Base-by-base conservation (phyloP, 1,284 basidiomycete species). In the Cystobasidium sp. region DNA sequence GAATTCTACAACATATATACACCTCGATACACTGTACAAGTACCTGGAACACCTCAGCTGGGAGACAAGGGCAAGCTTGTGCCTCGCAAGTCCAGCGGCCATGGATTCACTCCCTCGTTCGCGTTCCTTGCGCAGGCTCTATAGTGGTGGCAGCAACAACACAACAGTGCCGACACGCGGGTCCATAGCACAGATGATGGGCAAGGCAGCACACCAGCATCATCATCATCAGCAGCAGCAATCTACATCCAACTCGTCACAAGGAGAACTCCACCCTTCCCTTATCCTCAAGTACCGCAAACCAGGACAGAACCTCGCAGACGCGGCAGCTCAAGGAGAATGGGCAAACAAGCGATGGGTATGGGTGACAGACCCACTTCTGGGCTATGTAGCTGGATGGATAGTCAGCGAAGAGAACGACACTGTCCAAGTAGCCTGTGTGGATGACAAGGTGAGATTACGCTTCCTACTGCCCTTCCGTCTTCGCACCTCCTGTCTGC, bases 311-410 rank as follows among this genome's bases (percentile, higher is more conserved):
- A 75, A 63, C 43, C 73, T 78, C 53, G 68, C 77, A 24, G 80
- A 80, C 63, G 80, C 80, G 16, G 80, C 79, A 12, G 79, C 79
- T 22, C 80, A 81, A 16, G 81, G 81, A 46, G 72, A 74, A 68
- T 74, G 72, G 72, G 67, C 65, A 53, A 59, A 80, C 74, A 81
- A 82, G 77, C 82, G 81, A 67, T 83, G 83, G 78, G 94, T 97
- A 2, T 97, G 94, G 94, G 90, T 95, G 31, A 93, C 93, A 0
- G 93, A 96, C 82, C 88, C 90, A 77, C 88, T 87, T 81, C 90
- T 93, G 76, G 94, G 94, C 6, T 97, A 96, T 82, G 86, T 95
- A 51, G 89, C 92, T 55, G 94, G 91, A 69, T 95, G 92, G 90
- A 91, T 97, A 24, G 87, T 92, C 76, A 88, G 87, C 77, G 94